These are phyloP conservation scores for Linum tenue DNA, from an alignment of 345 rosid genomes.

Conservation along the genomic window DNA sequence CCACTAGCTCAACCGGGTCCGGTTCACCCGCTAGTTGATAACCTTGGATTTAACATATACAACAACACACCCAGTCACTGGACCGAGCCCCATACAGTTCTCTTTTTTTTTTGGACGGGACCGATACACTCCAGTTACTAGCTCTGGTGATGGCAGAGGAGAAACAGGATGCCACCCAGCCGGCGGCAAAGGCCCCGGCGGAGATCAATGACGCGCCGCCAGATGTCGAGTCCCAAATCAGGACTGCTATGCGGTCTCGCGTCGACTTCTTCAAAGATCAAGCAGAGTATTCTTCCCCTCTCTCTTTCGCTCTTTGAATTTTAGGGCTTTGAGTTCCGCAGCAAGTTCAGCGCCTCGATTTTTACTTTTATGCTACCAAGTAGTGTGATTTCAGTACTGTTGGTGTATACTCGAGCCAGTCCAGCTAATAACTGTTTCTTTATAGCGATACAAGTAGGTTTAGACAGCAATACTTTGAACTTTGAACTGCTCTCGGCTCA, in stretches of 20 bases:
- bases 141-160: constrained; percentile 28
- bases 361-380: not conserved
- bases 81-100: not conserved
- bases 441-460: not conserved
- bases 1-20: too few species aligned
- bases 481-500: not conserved
- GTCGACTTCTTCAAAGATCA: constrained; percentile 49
- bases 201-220: constrained; percentile 1
- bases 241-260: constrained; percentile 65
- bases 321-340: not conserved
- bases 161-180: constrained; percentile 9
- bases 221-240: constrained; percentile 48
- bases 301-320: constrained; percentile 6
- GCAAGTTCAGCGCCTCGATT: not conserved
- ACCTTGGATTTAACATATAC: too few species aligned
- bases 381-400: not conserved
- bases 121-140: not conserved
- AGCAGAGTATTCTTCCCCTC: constrained; percentile 47
- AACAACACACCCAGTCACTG: not conserved
- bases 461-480: not conserved
- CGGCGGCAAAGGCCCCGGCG: constrained; percentile 13
- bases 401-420: not conserved
- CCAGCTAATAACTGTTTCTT: not conserved
- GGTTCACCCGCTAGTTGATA: too few species aligned
- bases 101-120: not conserved